Conservation (phyloP, 176 grass and related monocot species). For the Raddia guianensis region DNA sequence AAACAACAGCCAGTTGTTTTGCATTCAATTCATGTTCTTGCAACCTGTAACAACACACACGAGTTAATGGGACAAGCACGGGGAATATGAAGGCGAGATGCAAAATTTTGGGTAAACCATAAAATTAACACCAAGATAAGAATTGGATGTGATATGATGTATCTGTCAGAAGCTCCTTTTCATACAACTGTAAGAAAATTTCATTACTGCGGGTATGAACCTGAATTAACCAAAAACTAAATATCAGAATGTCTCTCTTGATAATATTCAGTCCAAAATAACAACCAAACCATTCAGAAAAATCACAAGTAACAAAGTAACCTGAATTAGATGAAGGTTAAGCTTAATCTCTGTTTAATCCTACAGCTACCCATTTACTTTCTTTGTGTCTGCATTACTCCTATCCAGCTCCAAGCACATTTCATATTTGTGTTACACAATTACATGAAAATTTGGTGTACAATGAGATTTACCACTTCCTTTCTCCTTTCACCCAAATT, state of each 20-base stretch:
- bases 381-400: background rate
- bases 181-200: slow-evolving; percentile 89
- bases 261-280: background rate
- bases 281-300: slow-evolving; percentile 20
- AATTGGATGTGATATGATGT: slow-evolving; percentile 53
- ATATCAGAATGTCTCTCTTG: slow-evolving; percentile 8
- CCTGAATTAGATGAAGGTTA: background rate
- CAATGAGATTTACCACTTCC: no score
- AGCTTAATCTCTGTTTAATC: slow-evolving; percentile 1
- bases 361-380: background rate
- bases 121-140: background rate
- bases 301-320: slow-evolving; percentile 23
- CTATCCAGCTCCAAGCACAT: background rate
- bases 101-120: slow-evolving; percentile 8
- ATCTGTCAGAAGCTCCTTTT: slow-evolving; percentile 91
- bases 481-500: no score
- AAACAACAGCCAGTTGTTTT: slow-evolving; percentile 72
- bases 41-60: slow-evolving; percentile 60
- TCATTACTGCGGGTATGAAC: slow-evolving; percentile 82
- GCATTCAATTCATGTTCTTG: slow-evolving; percentile 74
- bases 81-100: slow-evolving; percentile 23
- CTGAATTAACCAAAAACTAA: slow-evolving; percentile 48
- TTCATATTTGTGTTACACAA: no score
- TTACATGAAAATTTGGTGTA: no score
- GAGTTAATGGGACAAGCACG: slow-evolving; percentile 12